Percentiles rank a stretch among this genome's conserved stretches.
Evolutionary conservation across 176 grass and related monocot species (phyloP).

Genomic region (Aegilops bicornis): DNA sequence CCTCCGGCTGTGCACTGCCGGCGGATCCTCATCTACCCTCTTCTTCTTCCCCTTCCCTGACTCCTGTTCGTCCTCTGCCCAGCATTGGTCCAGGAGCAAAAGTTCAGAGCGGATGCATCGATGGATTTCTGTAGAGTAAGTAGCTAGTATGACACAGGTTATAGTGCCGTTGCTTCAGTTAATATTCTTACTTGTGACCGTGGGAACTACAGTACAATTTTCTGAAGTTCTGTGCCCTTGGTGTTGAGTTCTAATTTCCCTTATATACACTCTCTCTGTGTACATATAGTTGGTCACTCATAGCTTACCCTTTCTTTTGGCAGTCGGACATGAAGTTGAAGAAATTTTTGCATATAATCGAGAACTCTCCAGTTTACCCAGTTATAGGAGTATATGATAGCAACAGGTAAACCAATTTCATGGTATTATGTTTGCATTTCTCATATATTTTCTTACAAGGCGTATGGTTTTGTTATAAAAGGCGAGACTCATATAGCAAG

Average conservation of each 20-base stretch:
- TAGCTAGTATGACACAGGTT: neutral
- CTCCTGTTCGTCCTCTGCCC: too few relatives aligned
- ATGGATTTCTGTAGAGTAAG: constrained; percentile 84
- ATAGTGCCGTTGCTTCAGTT: neutral
- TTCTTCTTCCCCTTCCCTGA: too few relatives aligned
- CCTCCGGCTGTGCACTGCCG: too few relatives aligned
- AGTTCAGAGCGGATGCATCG: constrained; percentile 66
- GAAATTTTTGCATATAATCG: constrained; percentile 92
- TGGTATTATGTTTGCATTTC: neutral
- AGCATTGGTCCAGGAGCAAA: constrained; percentile 54
- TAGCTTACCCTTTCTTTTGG: constrained; percentile 14
- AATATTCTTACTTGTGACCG: neutral
- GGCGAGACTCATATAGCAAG: neutral
- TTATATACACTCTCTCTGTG: neutral
- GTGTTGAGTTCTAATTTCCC: neutral
- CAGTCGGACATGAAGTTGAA: constrained; percentile 86
- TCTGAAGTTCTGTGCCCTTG: constrained; percentile 18
- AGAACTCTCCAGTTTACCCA: constrained; percentile 81
- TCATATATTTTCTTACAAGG: neutral
- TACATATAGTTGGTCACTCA: constrained; percentile 22
- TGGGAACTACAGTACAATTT: neutral
- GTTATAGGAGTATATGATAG: constrained; percentile 74
- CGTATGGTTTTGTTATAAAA: neutral
- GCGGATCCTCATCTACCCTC: too few relatives aligned
- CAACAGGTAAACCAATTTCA: constrained; percentile 55